phyloP scores from a whole-genome alignment of 1,284 basidiomycete genomes.

The Apiotrichum mycotoxinovorans region DNA sequence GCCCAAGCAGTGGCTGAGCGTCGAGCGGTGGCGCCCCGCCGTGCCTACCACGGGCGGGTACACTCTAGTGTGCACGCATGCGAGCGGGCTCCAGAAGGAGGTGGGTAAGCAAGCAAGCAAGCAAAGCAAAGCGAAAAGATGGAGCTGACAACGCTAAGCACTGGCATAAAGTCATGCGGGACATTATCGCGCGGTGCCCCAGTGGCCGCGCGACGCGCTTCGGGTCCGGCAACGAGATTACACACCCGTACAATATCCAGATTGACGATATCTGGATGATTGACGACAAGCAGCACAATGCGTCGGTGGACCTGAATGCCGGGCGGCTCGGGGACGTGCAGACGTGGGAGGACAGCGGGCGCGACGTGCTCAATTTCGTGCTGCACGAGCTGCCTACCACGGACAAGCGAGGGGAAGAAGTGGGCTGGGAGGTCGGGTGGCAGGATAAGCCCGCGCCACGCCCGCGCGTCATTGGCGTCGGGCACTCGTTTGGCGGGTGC shows the following conservation, averaged over 20 bases:
- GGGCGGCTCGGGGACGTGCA: constrained; percentile 51
- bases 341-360: constrained; percentile 43
- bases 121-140: too few species aligned
- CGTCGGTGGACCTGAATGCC: constrained; percentile 66
- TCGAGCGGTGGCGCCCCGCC: constrained; percentile 16
- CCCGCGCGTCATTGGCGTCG: constrained; percentile 56
- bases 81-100: constrained; percentile 80
- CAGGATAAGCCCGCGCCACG: constrained; percentile 51
- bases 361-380: constrained; percentile 48
- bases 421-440: constrained; percentile 12
- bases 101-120: constrained; percentile 46
- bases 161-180: constrained; percentile 63
- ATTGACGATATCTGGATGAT: constrained; percentile 76
- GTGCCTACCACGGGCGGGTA: constrained; percentile 47
- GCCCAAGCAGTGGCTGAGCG: constrained; percentile 30
- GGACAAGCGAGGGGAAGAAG: neutral
- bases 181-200: constrained; percentile 42
- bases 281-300: constrained; percentile 73
- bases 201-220: neutral
- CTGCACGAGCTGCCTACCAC: constrained; percentile 50
- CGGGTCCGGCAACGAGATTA: constrained; percentile 1
- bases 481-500: constrained; percentile 78
- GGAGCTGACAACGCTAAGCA: constrained; percentile 6
- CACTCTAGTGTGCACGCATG: constrained; percentile 70
- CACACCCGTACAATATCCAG: neutral